Evolutionary conservation across 2,329 filamentous ascomycete species (phyloP), one percentile per base, ranked within the genome.

Genomic region (Penicillium palitans): DNA sequence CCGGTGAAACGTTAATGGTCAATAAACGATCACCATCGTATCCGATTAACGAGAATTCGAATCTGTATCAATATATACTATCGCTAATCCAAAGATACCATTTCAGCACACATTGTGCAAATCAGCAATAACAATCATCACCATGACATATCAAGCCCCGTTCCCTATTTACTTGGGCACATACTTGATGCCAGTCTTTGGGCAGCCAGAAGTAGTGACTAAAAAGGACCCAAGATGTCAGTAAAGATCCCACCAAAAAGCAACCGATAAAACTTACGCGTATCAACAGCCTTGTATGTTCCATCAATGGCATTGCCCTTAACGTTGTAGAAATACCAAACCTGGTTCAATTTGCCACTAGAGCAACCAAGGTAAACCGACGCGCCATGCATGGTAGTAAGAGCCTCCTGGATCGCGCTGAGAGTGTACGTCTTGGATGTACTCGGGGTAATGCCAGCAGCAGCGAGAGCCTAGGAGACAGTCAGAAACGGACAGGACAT

Each of bases 151-250:
- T 24, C n/a, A 42, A 48, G 6, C n/a, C 15, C 29, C 4, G 27
- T 54, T 35, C 25, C 12, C 41, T 47, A 25, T 44, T 42, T 48
- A 58, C 74, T 90, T 90, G 35, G 86, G 85, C 9, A 84, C 73
- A 70, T 90, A 90, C 67, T 83, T 84, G 70, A 92, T 85, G 3
- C 84, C 86, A 0, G 75, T 80, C 39, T 72, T 69, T 0, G 88
- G 85, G 72, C 90, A 93, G 44, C 78, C 83, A 27, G 86, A 85
- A 49, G 80, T 54, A 21, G 67, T 51, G 9, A 74, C 72, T 74
- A 44, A 15, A 12, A 42, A 35, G 5, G n/a, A n/a, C 5, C 5
- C n/a, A 39, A 29, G 1, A 10, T 8, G 46, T 46, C 7, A 45
- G 47, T 8, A 46, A n/a, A 41, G n/a, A 10, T 21, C 10, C 17